Base-by-base conservation (phyloP, 768 basidiomycete genomes). In the Ramaria sp. region DNA sequence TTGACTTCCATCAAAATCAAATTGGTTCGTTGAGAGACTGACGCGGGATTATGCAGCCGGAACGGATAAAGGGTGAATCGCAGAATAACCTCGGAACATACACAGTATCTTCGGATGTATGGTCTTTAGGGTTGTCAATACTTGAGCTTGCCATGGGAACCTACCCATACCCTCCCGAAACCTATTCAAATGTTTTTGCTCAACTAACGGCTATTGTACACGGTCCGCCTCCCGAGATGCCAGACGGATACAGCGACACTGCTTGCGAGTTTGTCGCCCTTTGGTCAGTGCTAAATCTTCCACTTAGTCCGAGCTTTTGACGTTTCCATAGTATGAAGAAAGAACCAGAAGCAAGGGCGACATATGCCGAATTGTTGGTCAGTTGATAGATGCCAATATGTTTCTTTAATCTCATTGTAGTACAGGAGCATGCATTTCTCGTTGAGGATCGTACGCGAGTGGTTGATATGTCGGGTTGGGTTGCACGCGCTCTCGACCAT, bases 91-190 rank as follows among this genome's bases (percentile, higher is more conserved):
- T 86, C 47, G 82, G 85, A 30, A 89, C 92, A 3, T 99, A 99
- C 69, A 93, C 93, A 18, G 93, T 97, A 52, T 87, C 93, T 5
- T 94, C 93, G 9, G 96, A 99, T 64, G 87, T 99, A 13, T 99
- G 95, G 95, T 96, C 93, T 6, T 80, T 97, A 20, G 95, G 95
- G 12, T 75, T 98, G 42, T 85, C 88, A 4, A 84, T 96, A 66
- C 89, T 98, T 62, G 95, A 99, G 68, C 83, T 95, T 59, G 89
- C 86, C 2, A 75, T 88, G 62, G 94, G 63, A 68, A 79, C 69
- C 64, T 98, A 99, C 67, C 95, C 95, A 1, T 99, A 96, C 64
- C 95, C 95, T 28, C 94, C 94, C 25, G 94, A 98, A 71, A 95
- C 92, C 6, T 99, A 96, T 66, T 80, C 83, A 56, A 97, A 97